phyloP scores from a whole-genome alignment of 2,329 filamentous ascomycete species.

The Aspergillus fischeri region DNA sequence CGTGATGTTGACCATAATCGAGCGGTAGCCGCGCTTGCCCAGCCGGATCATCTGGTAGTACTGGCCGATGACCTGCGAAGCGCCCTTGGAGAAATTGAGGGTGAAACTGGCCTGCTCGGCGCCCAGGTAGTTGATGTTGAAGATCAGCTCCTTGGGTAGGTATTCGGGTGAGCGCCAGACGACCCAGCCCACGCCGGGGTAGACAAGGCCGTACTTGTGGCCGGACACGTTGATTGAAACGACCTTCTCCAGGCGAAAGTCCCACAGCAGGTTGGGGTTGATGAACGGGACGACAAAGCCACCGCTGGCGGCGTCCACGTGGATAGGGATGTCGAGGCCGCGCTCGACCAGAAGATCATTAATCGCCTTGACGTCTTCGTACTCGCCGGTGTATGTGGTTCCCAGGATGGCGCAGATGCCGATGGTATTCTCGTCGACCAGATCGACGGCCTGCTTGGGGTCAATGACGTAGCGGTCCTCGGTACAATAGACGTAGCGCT shows the following conservation, averaged over 20 bases:
- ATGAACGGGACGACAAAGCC: constrained; percentile 94
- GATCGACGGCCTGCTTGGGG: constrained; percentile 56
- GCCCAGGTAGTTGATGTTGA: constrained; percentile 99
- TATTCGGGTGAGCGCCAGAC: constrained; percentile 81
- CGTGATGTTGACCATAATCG: constrained; percentile 93
- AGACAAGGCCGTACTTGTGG: constrained; percentile 78
- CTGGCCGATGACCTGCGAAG: constrained; percentile 90
- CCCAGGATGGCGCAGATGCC: constrained; percentile 90
- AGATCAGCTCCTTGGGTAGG: constrained; percentile 86
- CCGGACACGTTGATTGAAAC: constrained; percentile 93
- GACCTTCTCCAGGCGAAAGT: constrained; percentile 84
- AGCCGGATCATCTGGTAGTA: constrained; percentile 97
- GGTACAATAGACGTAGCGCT: constrained; percentile 69
- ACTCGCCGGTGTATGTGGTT: constrained; percentile 92
- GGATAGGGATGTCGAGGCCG: constrained; percentile 76
- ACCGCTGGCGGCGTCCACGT: constrained; percentile 88
- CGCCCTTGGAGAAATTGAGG: constrained; percentile 94
- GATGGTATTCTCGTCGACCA: constrained; percentile 70
- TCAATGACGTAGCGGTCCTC: constrained; percentile 60
- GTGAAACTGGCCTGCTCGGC: constrained; percentile 95
- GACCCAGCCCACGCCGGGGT: constrained; percentile 92
- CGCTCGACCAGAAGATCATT: constrained; percentile 79
- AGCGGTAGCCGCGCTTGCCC: constrained; percentile 84
- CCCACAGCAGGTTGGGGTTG: constrained; percentile 78
- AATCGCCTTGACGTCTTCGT: constrained; percentile 88